These are phyloP conservation scores for Lasiodiplodia gonubiensis DNA, from an alignment of 2,329 filamentous ascomycete species.

Conservation along the genomic window DNA sequence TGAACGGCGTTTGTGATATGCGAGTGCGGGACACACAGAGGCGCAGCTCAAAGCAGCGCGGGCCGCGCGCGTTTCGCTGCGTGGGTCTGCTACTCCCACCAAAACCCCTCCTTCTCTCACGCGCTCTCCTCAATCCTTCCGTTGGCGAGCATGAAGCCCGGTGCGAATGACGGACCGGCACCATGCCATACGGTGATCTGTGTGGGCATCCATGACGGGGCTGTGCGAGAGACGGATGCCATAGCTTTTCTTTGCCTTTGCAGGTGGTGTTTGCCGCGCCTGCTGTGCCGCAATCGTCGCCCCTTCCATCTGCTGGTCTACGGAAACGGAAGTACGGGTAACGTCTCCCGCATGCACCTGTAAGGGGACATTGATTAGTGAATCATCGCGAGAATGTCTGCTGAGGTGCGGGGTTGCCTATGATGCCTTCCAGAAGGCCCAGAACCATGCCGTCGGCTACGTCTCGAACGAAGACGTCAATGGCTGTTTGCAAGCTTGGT, in stretches of 20 bases:
- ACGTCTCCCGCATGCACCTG: conserved; percentile 15
- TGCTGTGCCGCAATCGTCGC: conserved; percentile 16
- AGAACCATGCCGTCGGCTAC: background rate
- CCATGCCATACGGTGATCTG: background rate
- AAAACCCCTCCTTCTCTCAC: background rate
- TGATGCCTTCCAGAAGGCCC: background rate
- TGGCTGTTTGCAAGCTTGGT: background rate
- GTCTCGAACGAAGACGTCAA: background rate
- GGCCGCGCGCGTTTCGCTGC: background rate
- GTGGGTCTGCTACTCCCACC: background rate
- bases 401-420: conserved; percentile 9
- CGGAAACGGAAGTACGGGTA: background rate
- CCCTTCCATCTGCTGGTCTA: background rate
- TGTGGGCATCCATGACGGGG: conserved; percentile 9
- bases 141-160: conserved; percentile 8
- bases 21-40: background rate
- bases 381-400: conserved; percentile 25
- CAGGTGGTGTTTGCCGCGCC: conserved; percentile 3
- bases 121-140: background rate
- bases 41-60: background rate
- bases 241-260: background rate
- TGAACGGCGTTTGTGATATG: background rate
- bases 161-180: background rate
- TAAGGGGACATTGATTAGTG: conserved; percentile 20
- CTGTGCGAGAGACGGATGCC: background rate